These are phyloP conservation scores for Penicillium nucicola DNA, from an alignment of 495 filamentous ascomycete species.

Conservation along the genomic window DNA sequence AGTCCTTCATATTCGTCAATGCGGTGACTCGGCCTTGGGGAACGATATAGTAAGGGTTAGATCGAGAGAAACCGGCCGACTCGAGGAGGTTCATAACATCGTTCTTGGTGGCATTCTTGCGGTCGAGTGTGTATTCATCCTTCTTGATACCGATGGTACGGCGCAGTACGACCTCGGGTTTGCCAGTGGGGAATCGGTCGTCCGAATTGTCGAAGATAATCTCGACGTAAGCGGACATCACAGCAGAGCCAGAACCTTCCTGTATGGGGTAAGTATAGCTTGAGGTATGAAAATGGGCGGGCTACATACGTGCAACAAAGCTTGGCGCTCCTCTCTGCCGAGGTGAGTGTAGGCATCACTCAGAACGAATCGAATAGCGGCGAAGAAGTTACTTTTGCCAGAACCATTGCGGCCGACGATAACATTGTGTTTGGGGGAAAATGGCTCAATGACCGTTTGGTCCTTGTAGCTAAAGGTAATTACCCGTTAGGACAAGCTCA, in stretches of 20 bases:
- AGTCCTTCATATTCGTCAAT: constrained; percentile 97
- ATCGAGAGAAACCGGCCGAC: constrained; percentile 92
- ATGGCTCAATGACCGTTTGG: constrained; percentile 96
- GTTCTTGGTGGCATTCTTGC: constrained; percentile 90
- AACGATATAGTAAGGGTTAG: constrained; percentile 99
- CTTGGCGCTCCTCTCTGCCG: constrained; percentile 92
- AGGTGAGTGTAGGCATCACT: constrained; percentile 97
- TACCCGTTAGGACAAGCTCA: not conserved
- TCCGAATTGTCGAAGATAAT: constrained; percentile 98
- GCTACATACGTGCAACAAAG: constrained; percentile 71
- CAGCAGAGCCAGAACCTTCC: constrained; percentile 94
- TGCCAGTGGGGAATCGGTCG: constrained; percentile 92
- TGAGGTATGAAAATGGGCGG: not conserved
- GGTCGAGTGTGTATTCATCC: constrained; percentile 95
- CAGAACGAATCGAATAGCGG: constrained; percentile 96
- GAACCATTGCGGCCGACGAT: constrained; percentile 99
- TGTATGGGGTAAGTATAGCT: constrained; percentile 28
- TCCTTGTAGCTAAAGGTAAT: constrained; percentile 85
- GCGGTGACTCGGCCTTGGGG: constrained; percentile 94
- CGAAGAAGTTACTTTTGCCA: constrained; percentile 99
- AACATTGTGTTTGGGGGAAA: constrained; percentile 96
- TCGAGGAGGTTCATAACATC: constrained; percentile 97
- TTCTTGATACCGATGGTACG: constrained; percentile 97
- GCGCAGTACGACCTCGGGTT: constrained; percentile 82
- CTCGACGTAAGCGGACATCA: constrained; percentile 99